phyloP scores from a whole-genome alignment of 352 stramenopile genomes.

The Phytophthora quininea region DNA sequence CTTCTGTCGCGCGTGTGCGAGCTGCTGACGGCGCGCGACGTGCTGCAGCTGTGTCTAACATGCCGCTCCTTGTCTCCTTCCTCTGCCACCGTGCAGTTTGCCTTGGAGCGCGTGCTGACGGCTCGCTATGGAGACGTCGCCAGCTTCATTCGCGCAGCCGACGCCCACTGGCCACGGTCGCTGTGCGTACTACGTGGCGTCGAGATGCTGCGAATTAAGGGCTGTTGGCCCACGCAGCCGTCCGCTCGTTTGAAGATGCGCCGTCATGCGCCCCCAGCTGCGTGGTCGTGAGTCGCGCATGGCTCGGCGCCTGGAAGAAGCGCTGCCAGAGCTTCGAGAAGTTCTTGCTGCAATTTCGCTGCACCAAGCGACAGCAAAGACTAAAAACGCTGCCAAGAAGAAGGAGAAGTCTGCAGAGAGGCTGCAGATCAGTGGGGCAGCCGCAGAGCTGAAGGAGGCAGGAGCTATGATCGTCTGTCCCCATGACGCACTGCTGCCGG shows the following conservation, averaged over 20 bases:
- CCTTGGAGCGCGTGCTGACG: constrained; percentile 65
- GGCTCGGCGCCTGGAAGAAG: constrained; percentile 77
- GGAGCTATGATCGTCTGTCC: constrained; percentile 71
- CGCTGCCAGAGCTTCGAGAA: constrained; percentile 77
- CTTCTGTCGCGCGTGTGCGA: constrained; percentile 67
- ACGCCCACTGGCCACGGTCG: constrained; percentile 64
- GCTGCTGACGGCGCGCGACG: constrained; percentile 62
- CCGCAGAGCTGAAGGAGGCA: constrained; percentile 34
- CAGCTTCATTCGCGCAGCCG: constrained; percentile 56
- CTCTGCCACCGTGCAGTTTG: constrained; percentile 47
- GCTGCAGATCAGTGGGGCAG: constrained; percentile 14
- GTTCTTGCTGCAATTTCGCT: constrained; percentile 73
- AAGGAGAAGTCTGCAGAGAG: constrained; percentile 19
- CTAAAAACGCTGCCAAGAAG: constrained; percentile 44
- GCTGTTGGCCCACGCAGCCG: constrained; percentile 41
- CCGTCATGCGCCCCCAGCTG: constrained; percentile 36
- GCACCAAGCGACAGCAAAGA: constrained; percentile 69
- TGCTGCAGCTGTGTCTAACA: constrained; percentile 50
- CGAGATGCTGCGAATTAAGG: constrained; percentile 72
- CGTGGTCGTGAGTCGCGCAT: constrained; percentile 77
- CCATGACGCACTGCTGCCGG: constrained; percentile 64
- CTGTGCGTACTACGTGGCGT: constrained; percentile 58
- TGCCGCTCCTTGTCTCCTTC: constrained; percentile 48
- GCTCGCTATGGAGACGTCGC: constrained; percentile 59
- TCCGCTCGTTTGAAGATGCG: constrained; percentile 51